Conservation (phyloP, 805 yeast species). For the Dipodascopsis uninucleata region DNA sequence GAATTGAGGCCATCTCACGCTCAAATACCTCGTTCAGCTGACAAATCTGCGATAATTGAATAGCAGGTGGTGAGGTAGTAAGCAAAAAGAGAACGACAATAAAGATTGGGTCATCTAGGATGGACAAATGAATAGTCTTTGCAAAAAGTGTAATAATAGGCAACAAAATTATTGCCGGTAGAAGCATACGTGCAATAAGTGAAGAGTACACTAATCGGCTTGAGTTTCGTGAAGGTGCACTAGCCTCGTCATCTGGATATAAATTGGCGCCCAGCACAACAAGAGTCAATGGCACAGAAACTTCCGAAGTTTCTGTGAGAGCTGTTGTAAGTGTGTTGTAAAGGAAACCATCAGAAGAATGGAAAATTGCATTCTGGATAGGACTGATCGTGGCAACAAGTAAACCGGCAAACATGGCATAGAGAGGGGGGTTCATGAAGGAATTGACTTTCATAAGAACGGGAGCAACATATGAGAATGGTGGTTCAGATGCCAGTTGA, state of each 20-base stretch:
- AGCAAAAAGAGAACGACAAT: conserved; percentile 55
- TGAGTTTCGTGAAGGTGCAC: conserved; percentile 30
- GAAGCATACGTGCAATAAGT: conserved; percentile 54
- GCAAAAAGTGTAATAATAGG: conserved; percentile 54
- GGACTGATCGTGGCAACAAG: conserved; percentile 55
- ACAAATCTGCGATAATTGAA: conserved; percentile 62
- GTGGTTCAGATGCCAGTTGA: conserved; percentile 7
- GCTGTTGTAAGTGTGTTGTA: conserved; percentile 52
- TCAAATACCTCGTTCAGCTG: conserved; percentile 59
- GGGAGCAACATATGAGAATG: neutral
- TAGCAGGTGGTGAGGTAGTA: conserved; percentile 64
- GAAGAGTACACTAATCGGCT: conserved; percentile 49
- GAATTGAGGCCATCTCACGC: conserved; percentile 60
- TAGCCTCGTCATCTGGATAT: conserved; percentile 51
- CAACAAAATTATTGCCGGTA: conserved; percentile 53
- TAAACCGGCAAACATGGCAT: conserved; percentile 59
- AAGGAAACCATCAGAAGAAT: conserved; percentile 43
- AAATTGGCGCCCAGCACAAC: conserved; percentile 60
- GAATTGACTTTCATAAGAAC: conserved; percentile 28
- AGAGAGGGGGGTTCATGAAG: conserved; percentile 65
- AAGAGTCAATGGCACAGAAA: conserved; percentile 59
- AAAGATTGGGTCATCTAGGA: conserved; percentile 55
- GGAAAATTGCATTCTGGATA: conserved; percentile 46
- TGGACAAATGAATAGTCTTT: conserved; percentile 47
- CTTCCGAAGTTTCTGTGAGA: conserved; percentile 51